Percentiles rank a stretch among this genome's conserved stretches.
Evolutionary conservation across 495 filamentous ascomycete genomes (phyloP).

Genomic region (Cenococcum geophilum): DNA sequence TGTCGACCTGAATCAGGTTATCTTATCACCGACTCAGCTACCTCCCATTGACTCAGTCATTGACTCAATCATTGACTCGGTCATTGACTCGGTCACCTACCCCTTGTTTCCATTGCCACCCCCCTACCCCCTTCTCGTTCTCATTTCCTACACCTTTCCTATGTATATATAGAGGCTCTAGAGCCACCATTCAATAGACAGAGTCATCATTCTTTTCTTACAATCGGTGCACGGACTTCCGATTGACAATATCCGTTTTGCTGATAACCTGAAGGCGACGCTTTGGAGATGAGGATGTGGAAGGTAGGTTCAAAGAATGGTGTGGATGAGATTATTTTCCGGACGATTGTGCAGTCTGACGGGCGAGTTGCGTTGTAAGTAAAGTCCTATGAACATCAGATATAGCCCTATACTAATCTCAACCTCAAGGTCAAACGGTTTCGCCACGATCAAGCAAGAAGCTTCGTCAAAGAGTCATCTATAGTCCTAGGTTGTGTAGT

Average conservation of each 20-base stretch:
- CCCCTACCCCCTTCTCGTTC: too few relatives aligned
- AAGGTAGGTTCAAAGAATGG: conserved; percentile 25
- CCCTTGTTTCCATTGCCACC: too few relatives aligned
- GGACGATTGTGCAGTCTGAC: conserved; percentile 33
- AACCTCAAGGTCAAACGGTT: conserved; percentile 7
- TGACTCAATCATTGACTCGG: too few relatives aligned
- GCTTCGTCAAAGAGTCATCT: conserved; percentile 6
- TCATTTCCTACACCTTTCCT: too few relatives aligned
- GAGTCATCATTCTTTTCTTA: too few relatives aligned
- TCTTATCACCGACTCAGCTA: too few relatives aligned
- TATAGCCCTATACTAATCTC: neutral
- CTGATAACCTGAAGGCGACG: conserved; percentile 20
- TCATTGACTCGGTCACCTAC: too few relatives aligned
- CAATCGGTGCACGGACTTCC: too few relatives aligned
- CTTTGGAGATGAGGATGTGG: conserved; percentile 35
- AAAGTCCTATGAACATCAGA: neutral
- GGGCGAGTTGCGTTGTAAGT: conserved; percentile 30
- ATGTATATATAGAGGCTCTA: too few relatives aligned
- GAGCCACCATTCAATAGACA: too few relatives aligned
- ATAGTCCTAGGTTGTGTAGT: neutral
- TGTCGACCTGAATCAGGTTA: too few relatives aligned
- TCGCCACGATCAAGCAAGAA: conserved; percentile 1
- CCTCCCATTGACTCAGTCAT: too few relatives aligned
- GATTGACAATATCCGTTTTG: neutral
- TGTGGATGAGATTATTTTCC: conserved; percentile 31